Evolutionary conservation across 257 asterid genomes (phyloP).

Genomic region (Mentha longifolia): DNA sequence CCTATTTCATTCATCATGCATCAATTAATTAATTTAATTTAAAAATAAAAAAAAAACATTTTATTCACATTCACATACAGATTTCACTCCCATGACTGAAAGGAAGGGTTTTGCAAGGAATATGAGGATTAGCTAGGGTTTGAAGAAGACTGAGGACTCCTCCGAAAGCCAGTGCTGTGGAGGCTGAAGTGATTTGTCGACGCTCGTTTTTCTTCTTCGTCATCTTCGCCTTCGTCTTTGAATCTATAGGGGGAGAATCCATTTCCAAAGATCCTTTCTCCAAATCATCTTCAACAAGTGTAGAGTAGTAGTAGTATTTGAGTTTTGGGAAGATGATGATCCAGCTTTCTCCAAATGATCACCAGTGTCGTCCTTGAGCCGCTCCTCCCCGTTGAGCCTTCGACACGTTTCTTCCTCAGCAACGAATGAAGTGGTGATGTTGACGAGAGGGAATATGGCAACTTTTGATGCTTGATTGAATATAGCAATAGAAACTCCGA

Average conservation of each 20-base stretch:
- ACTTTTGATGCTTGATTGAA: slow-evolving; percentile 88
- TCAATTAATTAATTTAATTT: too few species aligned
- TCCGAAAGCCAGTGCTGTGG: slow-evolving; percentile 80
- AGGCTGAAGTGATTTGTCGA: slow-evolving; percentile 78
- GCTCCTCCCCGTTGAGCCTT: slow-evolving; percentile 37
- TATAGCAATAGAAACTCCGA: slow-evolving; percentile 83
- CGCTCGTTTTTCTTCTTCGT: slow-evolving; percentile 26
- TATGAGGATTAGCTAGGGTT: slow-evolving; percentile 61
- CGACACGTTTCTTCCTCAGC: slow-evolving; percentile 81
- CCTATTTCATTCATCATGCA: slow-evolving; percentile 39
- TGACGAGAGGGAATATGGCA: slow-evolving; percentile 85
- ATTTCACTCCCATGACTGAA: slow-evolving; percentile 79
- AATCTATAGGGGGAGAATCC: not conserved
- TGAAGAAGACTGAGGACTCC: slow-evolving; percentile 75
- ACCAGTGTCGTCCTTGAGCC: not conserved
- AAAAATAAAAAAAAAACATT: too few species aligned
- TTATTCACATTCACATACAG: slow-evolving; percentile 36
- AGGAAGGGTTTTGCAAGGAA: slow-evolving; percentile 68
- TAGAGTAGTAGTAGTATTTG: not conserved
- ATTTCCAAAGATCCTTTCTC: slow-evolving; percentile 32
- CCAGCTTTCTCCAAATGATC: slow-evolving; percentile 41
- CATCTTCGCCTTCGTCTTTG: slow-evolving; percentile 12
- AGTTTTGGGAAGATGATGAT: not conserved
- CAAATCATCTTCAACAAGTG: slow-evolving; percentile 13
- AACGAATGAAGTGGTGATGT: slow-evolving; percentile 89